These are phyloP conservation scores for Somion occarium DNA, from an alignment of 1,284 basidiomycete genomes.

Conservation along the genomic window DNA sequence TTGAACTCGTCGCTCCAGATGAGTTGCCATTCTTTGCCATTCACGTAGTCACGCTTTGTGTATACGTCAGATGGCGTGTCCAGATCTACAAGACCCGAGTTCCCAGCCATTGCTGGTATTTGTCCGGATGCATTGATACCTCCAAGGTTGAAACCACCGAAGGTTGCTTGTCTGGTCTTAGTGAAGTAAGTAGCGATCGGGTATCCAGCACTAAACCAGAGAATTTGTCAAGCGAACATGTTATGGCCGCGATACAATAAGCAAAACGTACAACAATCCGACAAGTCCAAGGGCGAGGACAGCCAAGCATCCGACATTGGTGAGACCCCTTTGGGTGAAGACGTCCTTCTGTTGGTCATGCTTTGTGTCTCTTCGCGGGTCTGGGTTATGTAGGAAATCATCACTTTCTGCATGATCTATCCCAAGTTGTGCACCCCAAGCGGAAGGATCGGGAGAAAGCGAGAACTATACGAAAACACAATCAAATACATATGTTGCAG, in stretches of 20 bases:
- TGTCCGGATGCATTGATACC: slow-evolving; percentile 81
- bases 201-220: slow-evolving; percentile 62
- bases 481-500: neutral
- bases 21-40: slow-evolving; percentile 51
- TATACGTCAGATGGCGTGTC: slow-evolving; percentile 67
- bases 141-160: slow-evolving; percentile 74
- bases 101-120: slow-evolving; percentile 57
- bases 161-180: slow-evolving; percentile 38
- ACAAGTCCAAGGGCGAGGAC: slow-evolving; percentile 60
- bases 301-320: slow-evolving; percentile 74
- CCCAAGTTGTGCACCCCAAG: slow-evolving; percentile 67
- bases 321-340: slow-evolving; percentile 69
- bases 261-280: slow-evolving; percentile 66
- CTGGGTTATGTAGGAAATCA: slow-evolving; percentile 73
- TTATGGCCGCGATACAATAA: neutral
- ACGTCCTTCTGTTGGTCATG: slow-evolving; percentile 58
- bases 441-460: slow-evolving; percentile 64
- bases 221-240: neutral
- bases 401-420: slow-evolving; percentile 56
- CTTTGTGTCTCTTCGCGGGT: slow-evolving; percentile 67
- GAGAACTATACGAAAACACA: too few relatives aligned
- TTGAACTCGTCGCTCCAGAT: slow-evolving; percentile 93
- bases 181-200: slow-evolving; percentile 74
- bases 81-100: slow-evolving; percentile 70
- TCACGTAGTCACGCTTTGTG: slow-evolving; percentile 53